A percentile compares a stretch with the other conserved stretches of the same genome.
phyloP scores from a whole-genome alignment of 2,329 filamentous ascomycete species.

The Pseudocercospora fuligena region DNA sequence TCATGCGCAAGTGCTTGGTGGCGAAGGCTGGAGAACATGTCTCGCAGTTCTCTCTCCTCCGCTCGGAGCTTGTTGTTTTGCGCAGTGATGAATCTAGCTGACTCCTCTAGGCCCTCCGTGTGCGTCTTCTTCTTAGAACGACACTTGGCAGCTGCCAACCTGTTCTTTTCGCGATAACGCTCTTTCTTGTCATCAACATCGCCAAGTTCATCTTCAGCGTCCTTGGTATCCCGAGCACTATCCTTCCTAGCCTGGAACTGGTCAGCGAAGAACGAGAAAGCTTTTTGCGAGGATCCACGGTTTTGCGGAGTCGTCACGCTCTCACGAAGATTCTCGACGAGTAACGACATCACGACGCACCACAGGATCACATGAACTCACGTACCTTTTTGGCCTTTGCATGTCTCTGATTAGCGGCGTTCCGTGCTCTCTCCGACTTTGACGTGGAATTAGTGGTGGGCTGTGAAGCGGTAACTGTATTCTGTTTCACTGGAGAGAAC shows the following conservation, averaged over 20 bases:
- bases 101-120: constrained; percentile 56
- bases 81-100: constrained; percentile 46
- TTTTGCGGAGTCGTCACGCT: neutral
- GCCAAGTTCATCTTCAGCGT: constrained; percentile 23
- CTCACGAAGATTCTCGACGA: neutral
- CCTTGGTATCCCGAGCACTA: constrained; percentile 19
- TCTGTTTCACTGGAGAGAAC: constrained; percentile 6
- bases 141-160: constrained; percentile 74
- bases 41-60: constrained; percentile 40
- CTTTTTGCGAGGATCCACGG: neutral
- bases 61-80: constrained; percentile 39
- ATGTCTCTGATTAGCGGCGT: constrained; percentile 39
- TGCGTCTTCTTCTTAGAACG: constrained; percentile 70
- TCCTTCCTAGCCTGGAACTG: constrained; percentile 26
- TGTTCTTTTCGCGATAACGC: constrained; percentile 71
- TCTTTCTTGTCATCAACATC: constrained; percentile 54
- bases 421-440: constrained; percentile 39
- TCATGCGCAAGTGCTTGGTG: constrained; percentile 41
- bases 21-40: constrained; percentile 40
- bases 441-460: constrained; percentile 21
- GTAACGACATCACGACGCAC: neutral
- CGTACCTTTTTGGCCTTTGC: constrained; percentile 34
- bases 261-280: neutral
- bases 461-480: constrained; percentile 8
- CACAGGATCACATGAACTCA: neutral